Percentiles rank a stretch among this genome's conserved stretches.
Evolutionary conservation across 257 asterid genomes (phyloP).

Genomic region (Plantago elongata): DNA sequence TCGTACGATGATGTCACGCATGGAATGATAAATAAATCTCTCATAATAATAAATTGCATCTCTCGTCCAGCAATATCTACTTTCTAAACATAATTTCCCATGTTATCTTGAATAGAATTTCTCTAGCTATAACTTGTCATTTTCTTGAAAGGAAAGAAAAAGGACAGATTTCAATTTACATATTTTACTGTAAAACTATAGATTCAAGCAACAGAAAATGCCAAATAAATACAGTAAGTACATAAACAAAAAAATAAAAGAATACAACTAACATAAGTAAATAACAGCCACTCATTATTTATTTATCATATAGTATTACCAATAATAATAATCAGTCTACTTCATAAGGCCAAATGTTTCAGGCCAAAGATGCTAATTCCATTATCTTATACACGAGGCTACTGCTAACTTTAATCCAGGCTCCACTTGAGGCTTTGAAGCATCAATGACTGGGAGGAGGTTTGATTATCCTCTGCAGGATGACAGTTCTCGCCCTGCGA

Average conservation of each 20-base stretch:
- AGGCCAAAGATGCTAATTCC: not conserved
- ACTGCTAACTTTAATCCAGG: not conserved
- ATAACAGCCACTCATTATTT: not conserved
- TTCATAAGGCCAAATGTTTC: not conserved
- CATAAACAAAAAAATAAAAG: not conserved
- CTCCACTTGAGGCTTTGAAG: not conserved
- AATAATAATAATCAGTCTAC: not conserved
- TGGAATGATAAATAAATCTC: too few species aligned
- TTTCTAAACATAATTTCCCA: too few species aligned
- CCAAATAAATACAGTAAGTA: too few species aligned
- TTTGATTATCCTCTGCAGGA: slow-evolving; percentile 58
- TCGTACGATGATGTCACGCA: too few species aligned
- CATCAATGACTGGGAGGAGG: slow-evolving; percentile 25
- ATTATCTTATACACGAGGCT: not conserved
- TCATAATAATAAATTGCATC: too few species aligned
- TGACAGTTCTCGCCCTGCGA: slow-evolving; percentile 50
- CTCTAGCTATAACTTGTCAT: too few species aligned
- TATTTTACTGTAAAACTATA: not conserved
- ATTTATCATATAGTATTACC: not conserved
- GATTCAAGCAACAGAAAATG: not conserved
- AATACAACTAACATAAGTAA: not conserved
- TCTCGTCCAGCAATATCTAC: too few species aligned
- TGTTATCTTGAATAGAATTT: too few species aligned
- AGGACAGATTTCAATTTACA: too few species aligned
- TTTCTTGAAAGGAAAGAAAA: too few species aligned